Base-by-base conservation (phyloP, 768 basidiomycete species). In the Antrodiella citrinella region DNA sequence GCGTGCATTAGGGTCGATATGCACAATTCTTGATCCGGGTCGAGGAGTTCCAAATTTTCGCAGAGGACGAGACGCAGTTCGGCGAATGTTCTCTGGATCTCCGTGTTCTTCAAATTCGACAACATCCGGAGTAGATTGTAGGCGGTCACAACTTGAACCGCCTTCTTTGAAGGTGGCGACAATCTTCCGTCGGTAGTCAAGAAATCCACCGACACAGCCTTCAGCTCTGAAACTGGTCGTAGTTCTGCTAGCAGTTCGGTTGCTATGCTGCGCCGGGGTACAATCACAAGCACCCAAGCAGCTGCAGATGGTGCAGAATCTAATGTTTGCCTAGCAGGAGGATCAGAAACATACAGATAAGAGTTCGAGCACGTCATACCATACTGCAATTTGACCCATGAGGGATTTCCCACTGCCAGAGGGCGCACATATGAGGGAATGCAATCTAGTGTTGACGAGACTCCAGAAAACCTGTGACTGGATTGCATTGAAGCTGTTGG, bases 401-500 rank as follows among this genome's bases (percentile, higher is more conserved):
- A 78, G 71, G 2, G 89, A 83, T 63, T 95, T 96, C 0, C 94
- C 94, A 51, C 81, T 79, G 12, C 85, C 81, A 3, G 81, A 75
- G 1, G 95, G 93, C 0, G 84, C 87, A 57, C 84, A 86, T 10
- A 96, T 56, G 24, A 97, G 66, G 2, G 81, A 65, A 61, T 93
- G 88, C 26, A 70, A 63, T 38, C 72, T 69, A 2, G 89, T 85
- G 59, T 83, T 79, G 47, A 83, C 68, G 13, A 88, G 57, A 38
- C 81, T 80, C 91, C 95, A 98, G 64, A 88, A 89, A 4, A 78
- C 71, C 55, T 98, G 95, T 0, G 87, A 90, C 62, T 99, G 96
- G 1, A 96, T 81, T 1, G 82, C 79, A 59, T 92, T 96, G 62
- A 98, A 74, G 24, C 75, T 73, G 20, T 68, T 70, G 22, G 85